A percentile compares a stretch with the other conserved stretches of the same genome.
These are phyloP conservation scores for Beauveria australis DNA, from an alignment of 2,329 filamentous ascomycete genomes.

Conservation along the genomic window DNA sequence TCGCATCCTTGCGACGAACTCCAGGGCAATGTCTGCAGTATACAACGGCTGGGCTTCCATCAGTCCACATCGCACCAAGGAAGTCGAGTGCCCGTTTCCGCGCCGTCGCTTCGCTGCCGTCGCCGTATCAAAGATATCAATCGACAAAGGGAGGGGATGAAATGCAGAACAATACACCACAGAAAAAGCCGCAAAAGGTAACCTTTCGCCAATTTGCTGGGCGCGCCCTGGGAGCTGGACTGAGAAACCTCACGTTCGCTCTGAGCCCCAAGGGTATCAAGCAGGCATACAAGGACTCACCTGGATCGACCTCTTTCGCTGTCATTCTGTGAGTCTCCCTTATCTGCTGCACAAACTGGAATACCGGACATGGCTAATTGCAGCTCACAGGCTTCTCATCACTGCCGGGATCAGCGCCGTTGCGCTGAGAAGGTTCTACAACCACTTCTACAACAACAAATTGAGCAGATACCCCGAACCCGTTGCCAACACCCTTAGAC, in stretches of 20 bases:
- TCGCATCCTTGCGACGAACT: conserved; percentile 27
- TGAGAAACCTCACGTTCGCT: conserved; percentile 27
- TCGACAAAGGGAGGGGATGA: conserved; percentile 16
- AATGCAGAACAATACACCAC: conserved; percentile 16
- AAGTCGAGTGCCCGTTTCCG: conserved; percentile 21
- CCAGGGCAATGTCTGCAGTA: conserved; percentile 22
- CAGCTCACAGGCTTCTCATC: conserved; percentile 20
- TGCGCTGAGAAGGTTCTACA: conserved; percentile 37
- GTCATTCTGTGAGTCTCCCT: conserved; percentile 22
- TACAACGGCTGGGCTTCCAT: conserved; percentile 23
- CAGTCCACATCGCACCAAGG: conserved; percentile 24
- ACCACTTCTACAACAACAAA: conserved; percentile 46
- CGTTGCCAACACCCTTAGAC: conserved; percentile 69
- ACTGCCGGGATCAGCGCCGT: conserved; percentile 23
- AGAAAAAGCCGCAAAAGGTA: conserved; percentile 17
- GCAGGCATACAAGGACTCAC: conserved; percentile 26
- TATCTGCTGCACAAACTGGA: too few species aligned
- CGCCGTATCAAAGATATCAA: conserved; percentile 21
- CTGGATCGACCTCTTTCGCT: conserved; percentile 22
- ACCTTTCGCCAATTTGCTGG: conserved; percentile 24
- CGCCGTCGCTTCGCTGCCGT: conserved; percentile 22
- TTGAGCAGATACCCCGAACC: conserved; percentile 57
- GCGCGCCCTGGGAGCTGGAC: conserved; percentile 23
- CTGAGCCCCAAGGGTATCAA: conserved; percentile 28
- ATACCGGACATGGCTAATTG: background rate